Conservation (phyloP, 2,329 filamentous ascomycete genomes). For the Diaporthe sp. region DNA sequence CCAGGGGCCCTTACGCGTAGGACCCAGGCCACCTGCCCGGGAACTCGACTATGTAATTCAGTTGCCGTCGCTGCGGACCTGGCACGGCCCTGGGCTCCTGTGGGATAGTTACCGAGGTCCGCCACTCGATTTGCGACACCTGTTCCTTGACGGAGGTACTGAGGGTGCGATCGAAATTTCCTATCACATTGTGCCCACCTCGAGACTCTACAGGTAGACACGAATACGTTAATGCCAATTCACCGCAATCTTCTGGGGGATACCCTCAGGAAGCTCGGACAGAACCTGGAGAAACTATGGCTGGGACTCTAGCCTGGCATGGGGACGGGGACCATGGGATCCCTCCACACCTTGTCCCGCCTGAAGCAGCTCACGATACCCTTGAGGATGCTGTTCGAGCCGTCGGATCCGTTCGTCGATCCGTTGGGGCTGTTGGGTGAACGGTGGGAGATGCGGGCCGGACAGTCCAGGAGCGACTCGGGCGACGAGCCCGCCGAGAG, state of each 20-base stretch:
- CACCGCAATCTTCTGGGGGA: neutral
- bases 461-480: neutral
- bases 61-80: neutral
- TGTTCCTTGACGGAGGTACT: neutral
- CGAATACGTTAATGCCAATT: rapidly evolving
- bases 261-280: neutral
- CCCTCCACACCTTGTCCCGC: neutral
- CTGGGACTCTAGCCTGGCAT: neutral
- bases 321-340: neutral
- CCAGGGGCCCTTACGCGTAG: neutral
- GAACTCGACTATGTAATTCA: neutral
- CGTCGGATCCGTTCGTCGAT: too few species aligned
- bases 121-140: neutral
- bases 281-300: neutral
- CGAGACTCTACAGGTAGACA: neutral
- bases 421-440: too few species aligned
- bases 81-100: neutral
- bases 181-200: neutral
- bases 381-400: too few species aligned
- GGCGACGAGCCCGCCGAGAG: neutral
- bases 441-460: neutral
- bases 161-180: neutral
- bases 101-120: neutral
- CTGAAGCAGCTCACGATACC: neutral
- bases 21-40: neutral